Conservation (phyloP, 495 filamentous ascomycete species). For the Talaromyces adpressus region DNA sequence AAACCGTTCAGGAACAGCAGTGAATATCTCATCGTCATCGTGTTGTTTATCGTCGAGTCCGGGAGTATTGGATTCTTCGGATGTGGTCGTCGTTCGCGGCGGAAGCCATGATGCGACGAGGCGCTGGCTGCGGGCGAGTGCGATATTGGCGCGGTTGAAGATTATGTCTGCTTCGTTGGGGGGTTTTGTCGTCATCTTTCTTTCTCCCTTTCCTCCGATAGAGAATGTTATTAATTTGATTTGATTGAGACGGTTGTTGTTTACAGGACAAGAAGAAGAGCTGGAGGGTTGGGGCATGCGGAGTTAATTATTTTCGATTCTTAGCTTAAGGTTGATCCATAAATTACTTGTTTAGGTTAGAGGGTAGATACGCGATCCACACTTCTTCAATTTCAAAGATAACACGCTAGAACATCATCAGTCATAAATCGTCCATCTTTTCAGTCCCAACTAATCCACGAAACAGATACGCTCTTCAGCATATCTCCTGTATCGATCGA, state of each 20-base stretch:
- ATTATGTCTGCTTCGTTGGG: constrained; percentile 40
- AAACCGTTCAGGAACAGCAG: constrained; percentile 45
- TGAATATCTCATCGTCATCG: constrained; percentile 44
- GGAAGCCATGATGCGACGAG: constrained; percentile 49
- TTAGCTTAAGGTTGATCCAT: background rate
- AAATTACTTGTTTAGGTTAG: background rate
- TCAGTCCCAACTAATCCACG: background rate
- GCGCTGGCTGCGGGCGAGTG: constrained; percentile 42
- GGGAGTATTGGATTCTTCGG: constrained; percentile 4
- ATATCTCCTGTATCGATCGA: constrained; percentile 45
- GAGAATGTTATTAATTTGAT: too few species aligned
- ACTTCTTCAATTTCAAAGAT: background rate
- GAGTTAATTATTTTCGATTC: background rate
- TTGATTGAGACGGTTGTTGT: too few species aligned
- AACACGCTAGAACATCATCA: background rate
- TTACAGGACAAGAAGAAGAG: too few species aligned
- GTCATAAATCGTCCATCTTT: background rate
- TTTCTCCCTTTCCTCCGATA: too few species aligned
- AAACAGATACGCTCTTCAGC: constrained; percentile 42
- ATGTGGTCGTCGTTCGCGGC: constrained; percentile 32
- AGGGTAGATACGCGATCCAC: background rate
- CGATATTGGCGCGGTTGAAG: constrained; percentile 42
- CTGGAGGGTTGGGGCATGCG: background rate
- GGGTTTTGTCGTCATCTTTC: background rate
- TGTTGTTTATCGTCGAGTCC: constrained; percentile 37